phyloP scores from a whole-genome alignment of 345 rosid species.

The Linum lewisii region DNA sequence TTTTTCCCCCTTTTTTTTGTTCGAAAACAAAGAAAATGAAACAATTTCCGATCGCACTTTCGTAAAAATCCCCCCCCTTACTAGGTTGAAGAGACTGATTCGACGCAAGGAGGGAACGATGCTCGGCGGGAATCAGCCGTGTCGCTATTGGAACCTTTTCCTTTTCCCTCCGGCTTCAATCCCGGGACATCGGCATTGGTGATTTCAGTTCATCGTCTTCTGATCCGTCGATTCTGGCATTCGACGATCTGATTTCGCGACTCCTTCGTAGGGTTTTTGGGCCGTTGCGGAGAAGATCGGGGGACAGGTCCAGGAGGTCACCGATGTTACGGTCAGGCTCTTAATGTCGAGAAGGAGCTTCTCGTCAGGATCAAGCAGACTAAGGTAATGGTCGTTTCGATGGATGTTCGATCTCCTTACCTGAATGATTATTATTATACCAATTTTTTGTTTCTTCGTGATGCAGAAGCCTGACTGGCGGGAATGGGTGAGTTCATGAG shows the following conservation, averaged over 20 bases:
- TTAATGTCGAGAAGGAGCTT: conserved; percentile 51
- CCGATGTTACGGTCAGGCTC: conserved; percentile 57
- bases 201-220: conserved; percentile 17
- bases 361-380: conserved; percentile 58
- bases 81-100: no score
- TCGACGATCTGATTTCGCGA: conserved; percentile 53
- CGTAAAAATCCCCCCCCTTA: no score
- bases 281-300: conserved; percentile 82
- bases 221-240: conserved; percentile 79
- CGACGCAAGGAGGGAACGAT: conserved; percentile 54
- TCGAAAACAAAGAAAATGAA: no score
- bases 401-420: not conserved
- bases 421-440: not conserved
- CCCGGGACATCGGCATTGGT: conserved; percentile 7
- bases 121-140: conserved; percentile 78
- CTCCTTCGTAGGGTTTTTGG: conserved; percentile 44
- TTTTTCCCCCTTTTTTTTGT: no score
- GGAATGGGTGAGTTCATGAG: conserved; percentile 72
- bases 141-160: conserved; percentile 52
- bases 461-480: conserved; percentile 70
- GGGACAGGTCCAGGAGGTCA: conserved; percentile 67
- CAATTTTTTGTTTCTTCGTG: no score
- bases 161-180: conserved; percentile 23
- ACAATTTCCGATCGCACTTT: no score
- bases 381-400: conserved; percentile 34